Percentiles rank a stretch among this genome's conserved stretches.
Evolutionary conservation across 805 yeast genomes (phyloP).

Genomic region (Aciculoconidium aculeatum): DNA sequence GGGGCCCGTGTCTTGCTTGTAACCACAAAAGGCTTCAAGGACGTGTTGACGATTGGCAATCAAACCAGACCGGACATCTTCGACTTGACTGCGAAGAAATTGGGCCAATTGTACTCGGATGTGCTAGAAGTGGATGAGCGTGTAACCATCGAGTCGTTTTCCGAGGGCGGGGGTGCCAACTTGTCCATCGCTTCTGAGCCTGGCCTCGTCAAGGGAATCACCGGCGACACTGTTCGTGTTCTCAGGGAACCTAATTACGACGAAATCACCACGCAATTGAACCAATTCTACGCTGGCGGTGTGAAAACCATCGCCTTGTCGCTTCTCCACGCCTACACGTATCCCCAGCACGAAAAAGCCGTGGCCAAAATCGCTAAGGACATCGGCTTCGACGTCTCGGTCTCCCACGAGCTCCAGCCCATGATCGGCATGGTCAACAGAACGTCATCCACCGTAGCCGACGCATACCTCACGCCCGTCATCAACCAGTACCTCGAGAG

Average conservation of each 20-base stretch:
- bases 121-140: conserved; percentile 89
- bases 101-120: conserved; percentile 62
- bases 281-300: conserved; percentile 18
- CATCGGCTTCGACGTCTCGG: conserved; percentile 36
- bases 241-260: conserved; percentile 26
- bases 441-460: conserved; percentile 38
- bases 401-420: conserved; percentile 36
- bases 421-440: conserved; percentile 40
- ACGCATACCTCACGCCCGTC: conserved; percentile 38
- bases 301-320: conserved; percentile 30
- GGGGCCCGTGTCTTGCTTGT: conserved; percentile 84
- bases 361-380: conserved; percentile 30
- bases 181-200: conserved; percentile 19
- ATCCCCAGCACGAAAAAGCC: conserved; percentile 31
- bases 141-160: conserved; percentile 68
- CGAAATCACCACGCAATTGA: conserved; percentile 18
- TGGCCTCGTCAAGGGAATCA: conserved; percentile 30
- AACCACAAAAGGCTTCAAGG: conserved; percentile 85
- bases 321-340: conserved; percentile 36
- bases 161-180: conserved; percentile 58
- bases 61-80: conserved; percentile 90
- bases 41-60: conserved; percentile 77
- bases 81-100: conserved; percentile 69
- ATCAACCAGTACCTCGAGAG: conserved; percentile 29
- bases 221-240: conserved; percentile 29